Percentiles rank a stretch among this genome's conserved stretches.
Evolutionary conservation across 805 yeast genomes (phyloP).

Genomic region (Candida palmyrensis): DNA sequence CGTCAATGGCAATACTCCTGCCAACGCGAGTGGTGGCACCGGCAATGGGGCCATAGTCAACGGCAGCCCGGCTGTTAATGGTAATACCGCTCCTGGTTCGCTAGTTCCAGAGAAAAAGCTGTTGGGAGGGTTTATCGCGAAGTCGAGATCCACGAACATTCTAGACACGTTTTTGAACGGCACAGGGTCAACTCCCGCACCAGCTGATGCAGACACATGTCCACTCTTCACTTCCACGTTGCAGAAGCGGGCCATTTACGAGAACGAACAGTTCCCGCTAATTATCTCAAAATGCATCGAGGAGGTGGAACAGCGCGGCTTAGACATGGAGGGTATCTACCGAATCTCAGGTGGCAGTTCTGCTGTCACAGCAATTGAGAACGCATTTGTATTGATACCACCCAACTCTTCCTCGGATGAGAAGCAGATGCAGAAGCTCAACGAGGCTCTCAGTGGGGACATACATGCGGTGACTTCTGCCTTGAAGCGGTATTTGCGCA

Average conservation of each 20-base stretch:
- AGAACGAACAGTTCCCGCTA: conserved; percentile 60
- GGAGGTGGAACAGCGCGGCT: conserved; percentile 74
- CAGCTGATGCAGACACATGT: conserved; percentile 11
- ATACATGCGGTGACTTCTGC: conserved; percentile 84
- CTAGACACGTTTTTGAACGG: conserved; percentile 29
- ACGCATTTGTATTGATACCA: conserved; percentile 29
- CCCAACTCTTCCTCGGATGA: conserved; percentile 26
- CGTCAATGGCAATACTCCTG: not conserved
- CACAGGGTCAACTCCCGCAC: conserved; percentile 1
- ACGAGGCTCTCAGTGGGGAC: conserved; percentile 50
- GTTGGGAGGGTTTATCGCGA: conserved; percentile 22
- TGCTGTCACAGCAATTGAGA: conserved; percentile 49
- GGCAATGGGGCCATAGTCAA: not conserved
- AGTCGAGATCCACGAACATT: conserved; percentile 45
- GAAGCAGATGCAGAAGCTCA: conserved; percentile 23
- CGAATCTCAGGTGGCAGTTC: conserved; percentile 82
- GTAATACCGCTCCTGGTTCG: no score
- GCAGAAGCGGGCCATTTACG: conserved; percentile 57
- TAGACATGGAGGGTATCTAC: conserved; percentile 81
- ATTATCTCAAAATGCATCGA: conserved; percentile 66
- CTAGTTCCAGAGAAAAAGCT: conserved; percentile 15
- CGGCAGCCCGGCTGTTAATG: conserved; percentile 3
- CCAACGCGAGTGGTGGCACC: not conserved
- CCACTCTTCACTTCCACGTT: conserved; percentile 50
- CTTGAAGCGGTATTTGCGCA: conserved; percentile 79